Evolutionary conservation across 1,284 basidiomycete genomes (phyloP), one percentile per base, ranked within the genome.

Genomic region (Cystobasidiaceae sp.): DNA sequence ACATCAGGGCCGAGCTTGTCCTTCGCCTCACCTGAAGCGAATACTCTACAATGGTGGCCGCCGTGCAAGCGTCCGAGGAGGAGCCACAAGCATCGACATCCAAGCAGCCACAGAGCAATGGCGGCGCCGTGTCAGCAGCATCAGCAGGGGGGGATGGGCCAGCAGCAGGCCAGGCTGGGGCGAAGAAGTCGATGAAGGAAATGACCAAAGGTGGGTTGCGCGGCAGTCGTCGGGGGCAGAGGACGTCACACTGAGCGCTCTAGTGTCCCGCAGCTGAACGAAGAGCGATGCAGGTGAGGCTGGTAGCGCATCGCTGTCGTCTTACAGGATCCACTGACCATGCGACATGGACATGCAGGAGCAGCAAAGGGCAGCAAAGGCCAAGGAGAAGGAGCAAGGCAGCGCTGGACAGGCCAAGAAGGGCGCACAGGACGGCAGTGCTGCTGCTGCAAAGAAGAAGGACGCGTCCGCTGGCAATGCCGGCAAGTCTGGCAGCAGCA

Each of bases 371-470:
- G 61, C 51, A 41, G 61, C 61, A 19, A 64, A 64, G 45, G 61
- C 61, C 15, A 49, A 64, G 28, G 61, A 64, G 41, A 50, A 50
- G n/a, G 60, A 50, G n/a, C n/a, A n/a, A n/a, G n/a, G n/a, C n/a
- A n/a, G n/a, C n/a, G n/a, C n/a, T n/a, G n/a, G n/a, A n/a, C n/a
- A n/a, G 9, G 41, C 50, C 11, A 63, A 54, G 39, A 50, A 55
- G 37, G 51, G 43, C 34, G 61, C 30, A 19, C 33, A 50, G 43
- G 43, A 62, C 28, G 60, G 45, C 4, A 43, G 37, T 19, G 39
- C 27, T 19, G 56, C 30, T 3, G 27, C 21, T 8, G 11, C 17
- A 21, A 56, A 56, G 34, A 56, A 56, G 54, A 56, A 56, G 25
- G 54, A 56, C 11, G 11, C 37, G n/a, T 39, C 37, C 11, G n/a